phyloP scores from a whole-genome alignment of 2,329 filamentous ascomycete genomes.

The Tolypocladium album region DNA sequence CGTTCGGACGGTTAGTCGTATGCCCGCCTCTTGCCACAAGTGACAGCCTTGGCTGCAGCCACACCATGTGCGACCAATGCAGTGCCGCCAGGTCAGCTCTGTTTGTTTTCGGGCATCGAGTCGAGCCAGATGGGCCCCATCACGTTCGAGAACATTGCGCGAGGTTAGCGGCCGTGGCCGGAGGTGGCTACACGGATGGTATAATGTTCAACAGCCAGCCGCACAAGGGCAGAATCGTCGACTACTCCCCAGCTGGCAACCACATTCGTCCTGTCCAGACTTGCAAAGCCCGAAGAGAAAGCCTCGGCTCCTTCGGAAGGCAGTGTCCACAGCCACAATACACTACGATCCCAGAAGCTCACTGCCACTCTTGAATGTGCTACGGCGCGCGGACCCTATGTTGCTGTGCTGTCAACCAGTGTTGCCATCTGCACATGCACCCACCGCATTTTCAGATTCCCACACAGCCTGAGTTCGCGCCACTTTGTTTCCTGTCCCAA shows the following conservation, averaged over 20 bases:
- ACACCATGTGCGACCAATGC: background rate
- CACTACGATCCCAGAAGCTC: background rate
- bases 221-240: background rate
- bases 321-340: background rate
- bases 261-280: background rate
- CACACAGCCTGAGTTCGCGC: background rate
- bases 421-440: no score
- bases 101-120: background rate
- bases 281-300: background rate
- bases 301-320: background rate
- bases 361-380: background rate
- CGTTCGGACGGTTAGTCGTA: background rate
- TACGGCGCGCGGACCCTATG: background rate
- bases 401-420: no score
- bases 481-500: background rate
- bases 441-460: constrained; percentile 6
- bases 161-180: background rate
- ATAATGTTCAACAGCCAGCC: background rate
- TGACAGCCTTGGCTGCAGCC: background rate
- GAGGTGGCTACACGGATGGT: background rate
- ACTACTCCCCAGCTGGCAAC: background rate
- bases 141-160: background rate
- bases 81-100: background rate
- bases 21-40: background rate
- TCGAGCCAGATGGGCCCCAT: no score